Percentiles rank a stretch among this genome's conserved stretches.
Evolutionary conservation across 805 yeast genomes (phyloP).

Genomic region (Dipodascus geniculatus): DNA sequence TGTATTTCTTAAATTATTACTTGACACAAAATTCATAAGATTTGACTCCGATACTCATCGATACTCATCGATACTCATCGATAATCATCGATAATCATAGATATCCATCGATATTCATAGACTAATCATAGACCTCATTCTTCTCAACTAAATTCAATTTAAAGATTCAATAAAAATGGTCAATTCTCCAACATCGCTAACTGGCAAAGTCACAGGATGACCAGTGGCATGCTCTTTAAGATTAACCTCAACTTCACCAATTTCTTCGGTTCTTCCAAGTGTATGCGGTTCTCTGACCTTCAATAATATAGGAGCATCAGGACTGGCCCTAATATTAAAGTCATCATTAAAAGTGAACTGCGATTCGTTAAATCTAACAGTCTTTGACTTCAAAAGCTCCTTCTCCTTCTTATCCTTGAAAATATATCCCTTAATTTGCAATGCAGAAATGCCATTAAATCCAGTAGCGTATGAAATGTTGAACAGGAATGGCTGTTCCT

Average conservation of each 20-base stretch:
- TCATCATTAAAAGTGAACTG: slow-evolving; percentile 37
- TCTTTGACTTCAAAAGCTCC: slow-evolving; percentile 55
- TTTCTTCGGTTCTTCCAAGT: slow-evolving; percentile 55
- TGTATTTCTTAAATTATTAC: no score
- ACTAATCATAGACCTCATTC: background rate
- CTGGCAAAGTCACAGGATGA: slow-evolving; percentile 3
- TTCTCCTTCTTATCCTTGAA: slow-evolving; percentile 31
- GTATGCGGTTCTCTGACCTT: slow-evolving; percentile 55
- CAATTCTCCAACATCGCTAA: background rate
- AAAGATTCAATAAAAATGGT: background rate
- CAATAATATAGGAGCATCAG: slow-evolving; percentile 49
- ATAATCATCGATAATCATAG: no score
- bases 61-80: no score
- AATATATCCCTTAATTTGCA: slow-evolving; percentile 38
- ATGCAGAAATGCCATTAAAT: slow-evolving; percentile 15
- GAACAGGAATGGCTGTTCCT: slow-evolving; percentile 10
- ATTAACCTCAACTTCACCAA: slow-evolving; percentile 47
- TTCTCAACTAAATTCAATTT: background rate
- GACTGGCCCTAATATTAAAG: slow-evolving; percentile 52
- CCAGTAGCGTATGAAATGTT: slow-evolving; percentile 14
- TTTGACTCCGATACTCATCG: no score
- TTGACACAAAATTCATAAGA: no score
- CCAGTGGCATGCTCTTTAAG: slow-evolving; percentile 10
- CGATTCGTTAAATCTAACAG: slow-evolving; percentile 39
- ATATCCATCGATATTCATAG: no score